These are phyloP conservation scores for Aspergillus alliaceus DNA, from an alignment of 2,329 filamentous ascomycete genomes.

Conservation along the genomic window DNA sequence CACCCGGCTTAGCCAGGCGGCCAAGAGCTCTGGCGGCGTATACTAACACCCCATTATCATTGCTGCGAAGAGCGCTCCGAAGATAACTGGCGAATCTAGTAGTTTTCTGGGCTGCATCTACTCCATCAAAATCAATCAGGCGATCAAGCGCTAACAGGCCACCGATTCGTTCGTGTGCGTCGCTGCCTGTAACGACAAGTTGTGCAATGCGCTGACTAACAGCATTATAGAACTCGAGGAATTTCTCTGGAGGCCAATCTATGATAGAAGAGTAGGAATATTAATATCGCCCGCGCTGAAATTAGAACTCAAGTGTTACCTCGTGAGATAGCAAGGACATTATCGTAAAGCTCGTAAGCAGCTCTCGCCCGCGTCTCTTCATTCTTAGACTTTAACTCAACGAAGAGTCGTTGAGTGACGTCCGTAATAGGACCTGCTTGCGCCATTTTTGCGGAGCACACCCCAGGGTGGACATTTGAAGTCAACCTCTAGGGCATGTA, in stretches of 20 bases:
- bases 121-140: constrained; percentile 93
- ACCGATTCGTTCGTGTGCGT: constrained; percentile 84
- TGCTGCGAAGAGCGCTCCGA: constrained; percentile 82
- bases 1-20: constrained; percentile 86
- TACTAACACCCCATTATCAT: constrained; percentile 87
- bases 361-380: constrained; percentile 51
- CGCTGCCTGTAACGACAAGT: constrained; percentile 80
- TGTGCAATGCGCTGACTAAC: constrained; percentile 66
- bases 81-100: constrained; percentile 92
- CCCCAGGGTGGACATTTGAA: constrained; percentile 42
- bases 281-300: constrained; percentile 11
- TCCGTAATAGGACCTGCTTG: constrained; percentile 48
- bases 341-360: constrained; percentile 49
- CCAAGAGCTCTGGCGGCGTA: constrained; percentile 86
- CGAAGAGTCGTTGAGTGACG: constrained; percentile 56
- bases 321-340: constrained; percentile 47
- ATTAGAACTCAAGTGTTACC: constrained; percentile 30
- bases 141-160: constrained; percentile 90
- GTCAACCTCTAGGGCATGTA: constrained; percentile 32
- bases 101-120: constrained; percentile 90
- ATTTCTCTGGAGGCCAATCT: constrained; percentile 81
- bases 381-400: constrained; percentile 59
- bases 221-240: constrained; percentile 67
- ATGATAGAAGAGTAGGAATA: constrained; percentile 4
- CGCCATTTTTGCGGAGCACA: constrained; percentile 45